Base-by-base conservation (phyloP, 768 basidiomycete genomes). In the Podaxis pistillaris region DNA sequence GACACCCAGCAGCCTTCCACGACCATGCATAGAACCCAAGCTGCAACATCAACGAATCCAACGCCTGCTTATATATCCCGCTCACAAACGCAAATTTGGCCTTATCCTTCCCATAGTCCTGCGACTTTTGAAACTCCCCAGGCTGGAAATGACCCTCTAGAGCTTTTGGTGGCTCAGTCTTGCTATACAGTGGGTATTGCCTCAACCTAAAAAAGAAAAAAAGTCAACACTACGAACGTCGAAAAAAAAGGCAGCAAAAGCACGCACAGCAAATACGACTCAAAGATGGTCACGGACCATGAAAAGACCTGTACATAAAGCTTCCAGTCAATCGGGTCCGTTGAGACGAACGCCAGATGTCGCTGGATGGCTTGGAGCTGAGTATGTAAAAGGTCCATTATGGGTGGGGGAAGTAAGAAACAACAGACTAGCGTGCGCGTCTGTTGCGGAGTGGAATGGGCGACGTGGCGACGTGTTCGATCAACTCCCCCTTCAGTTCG, bases 51-150 rank as follows among this genome's bases (percentile, higher is more conserved):
- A 75, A 69, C 19, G 88, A 90, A 63, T 91, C 90, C 22, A 93
- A 69, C 50, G 79, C 67, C 70, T 94, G 92, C 69, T 88, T 88
- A 74, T 86, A 90, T 57, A 95, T 66, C 1, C 88, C 86, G 0
- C 90, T 86, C 67, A 92, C 70, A 44, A 96, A 74, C 2, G 88
- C 85, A 73, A 91, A 96, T 69, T 84, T 83, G 11, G 94, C 91
- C 76, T 97, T 97, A 82, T 94, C 92, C 56, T 83, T 86, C 19
- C 94, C 94, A 76, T 99, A 99, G 46, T 81, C 77, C 73, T 99
- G 96, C 0, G 94, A 95, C 69, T 97, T 97, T 64, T 86, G 80
- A 73, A 96, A 96, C 13, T 86, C 87, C 2, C 88, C 84, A 9
- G 76, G 71, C 15, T 83, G 81, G 68, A 96, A 88, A 71, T 94